A percentile compares a stretch with the other conserved stretches of the same genome.
phyloP scores from a whole-genome alignment of 1,139 yeast genomes.

The Kodamaea fungicola region DNA sequence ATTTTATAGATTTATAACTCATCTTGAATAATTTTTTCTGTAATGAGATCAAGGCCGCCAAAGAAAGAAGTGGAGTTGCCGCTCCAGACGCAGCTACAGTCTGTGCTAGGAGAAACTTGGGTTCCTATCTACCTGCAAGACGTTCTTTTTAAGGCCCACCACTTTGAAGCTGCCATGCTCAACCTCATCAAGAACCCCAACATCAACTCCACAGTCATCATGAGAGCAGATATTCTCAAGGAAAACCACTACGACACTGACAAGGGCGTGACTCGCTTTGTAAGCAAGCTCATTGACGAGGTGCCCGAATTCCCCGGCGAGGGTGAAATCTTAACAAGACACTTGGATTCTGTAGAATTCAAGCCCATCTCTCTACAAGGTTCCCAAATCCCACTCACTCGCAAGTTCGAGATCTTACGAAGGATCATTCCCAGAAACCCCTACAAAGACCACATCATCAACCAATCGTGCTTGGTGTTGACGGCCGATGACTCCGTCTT shows the following conservation, averaged over 20 bases:
- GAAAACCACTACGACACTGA: constrained; percentile 47
- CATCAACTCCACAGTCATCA: constrained; percentile 84
- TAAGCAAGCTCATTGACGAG: constrained; percentile 30
- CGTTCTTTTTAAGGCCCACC: constrained; percentile 44
- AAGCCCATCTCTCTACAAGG: constrained; percentile 41
- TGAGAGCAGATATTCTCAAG: constrained; percentile 79
- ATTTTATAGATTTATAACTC: constrained; percentile 36
- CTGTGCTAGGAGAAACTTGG: constrained; percentile 67
- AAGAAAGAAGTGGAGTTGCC: constrained; percentile 3
- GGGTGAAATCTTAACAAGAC: constrained; percentile 33
- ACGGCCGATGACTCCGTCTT: constrained; percentile 38
- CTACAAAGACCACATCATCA: constrained; percentile 73
- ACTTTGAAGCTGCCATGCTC: constrained; percentile 75
- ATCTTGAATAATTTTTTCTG: not conserved
- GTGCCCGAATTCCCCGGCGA: constrained; percentile 33
- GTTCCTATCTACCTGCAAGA: constrained; percentile 47
- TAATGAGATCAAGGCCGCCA: constrained; percentile 6
- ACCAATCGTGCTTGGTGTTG: constrained; percentile 73
- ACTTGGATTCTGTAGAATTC: constrained; percentile 56
- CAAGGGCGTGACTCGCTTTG: constrained; percentile 31
- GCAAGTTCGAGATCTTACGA: constrained; percentile 59
- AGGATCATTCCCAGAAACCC: constrained; percentile 89
- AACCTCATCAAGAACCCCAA: constrained; percentile 84
- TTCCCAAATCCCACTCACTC: constrained; percentile 24
- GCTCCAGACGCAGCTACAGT: constrained; percentile 14